Base-by-base conservation (phyloP, 2,329 filamentous ascomycete genomes). In the Alternaria arbusti region DNA sequence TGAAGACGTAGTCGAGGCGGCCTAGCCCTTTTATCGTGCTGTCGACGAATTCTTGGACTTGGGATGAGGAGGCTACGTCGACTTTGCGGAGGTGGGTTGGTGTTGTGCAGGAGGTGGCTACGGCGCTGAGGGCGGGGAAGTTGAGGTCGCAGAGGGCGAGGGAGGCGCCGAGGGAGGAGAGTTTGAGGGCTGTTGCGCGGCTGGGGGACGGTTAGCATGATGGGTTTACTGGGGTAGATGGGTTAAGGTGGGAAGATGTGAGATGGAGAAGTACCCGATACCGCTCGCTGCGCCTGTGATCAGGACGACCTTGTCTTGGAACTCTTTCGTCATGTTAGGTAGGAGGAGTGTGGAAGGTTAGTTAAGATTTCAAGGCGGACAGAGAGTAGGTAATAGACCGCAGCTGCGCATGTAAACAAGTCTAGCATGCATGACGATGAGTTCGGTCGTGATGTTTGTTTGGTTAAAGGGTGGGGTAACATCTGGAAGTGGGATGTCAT, bases 21-120 rank as follows among this genome's bases (percentile, higher is more conserved):
- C 78, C 78, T 43, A 82, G 79, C 15, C 75, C 72, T 7, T 71
- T 50, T 2, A 83, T 54, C 0, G 79, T 80, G 8, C 66, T 62
- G 15, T 77, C 73, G 6, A 89, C 71, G 23, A 80, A 82, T 1
- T 70, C 61, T 11, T 80, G 76, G 3, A 88, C 84, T 51, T 83
- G 77, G 1, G 64, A 65, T 17, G 80, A 75, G 28, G 82, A 77
- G 30, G 79, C 74, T 4, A 88, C 85, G 71, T 88, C 83, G 36
- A 86, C 75, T 8, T 77, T 67, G 6, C 72, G 62, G 9, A 70
- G 67, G 63, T 69, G 80, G 5, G 57, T 64, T 46, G 79, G 77
- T 5, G 70, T 70, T 20, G 67, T 81, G 78, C 56, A 50, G 46
- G 55, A 44, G 4, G 61, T 82, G 61, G 71, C 83, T 28, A 63